Evolutionary conservation across 805 yeast genomes (phyloP), one percentile per base, ranked within the genome.

Genomic region (Danielozyma ontarioensis): DNA sequence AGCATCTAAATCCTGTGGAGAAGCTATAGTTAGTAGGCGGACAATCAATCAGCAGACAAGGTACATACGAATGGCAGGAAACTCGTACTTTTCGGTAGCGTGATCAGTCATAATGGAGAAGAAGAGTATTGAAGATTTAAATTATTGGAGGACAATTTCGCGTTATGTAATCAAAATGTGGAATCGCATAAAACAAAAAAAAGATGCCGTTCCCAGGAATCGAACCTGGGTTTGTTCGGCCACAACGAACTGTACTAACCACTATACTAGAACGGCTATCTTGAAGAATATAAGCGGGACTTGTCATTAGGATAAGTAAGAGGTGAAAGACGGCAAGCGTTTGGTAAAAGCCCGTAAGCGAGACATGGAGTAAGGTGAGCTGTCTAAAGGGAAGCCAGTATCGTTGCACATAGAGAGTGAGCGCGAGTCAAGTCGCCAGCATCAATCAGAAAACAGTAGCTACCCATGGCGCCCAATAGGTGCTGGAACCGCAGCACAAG

Each of bases 61-160:
- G 5, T 16, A 65, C 72, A 46, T 58, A 65, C 72, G 54, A 29
- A 62, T 55, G 37, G 62, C 64, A 17, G 73, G 73, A 29, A 65
- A 46, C 45, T 67, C 65, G 35, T 55, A 46, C 22, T 33, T 41
- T 17, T 35, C 37, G 25, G 51, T 13, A 13, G 13, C n/a, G 18
- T 27, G 17, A 18, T 16, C 17, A 18, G 29, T 27, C 13, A 14
- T 17, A 13, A 13, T 16, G 6, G 15, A 25, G 15, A 25, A 7
- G 6, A 12, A 12, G 7, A 17, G 13, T 13, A 25, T 25, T 17
- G 15, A 6, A 13, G 13, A 25, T 12, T 10, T 25, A 25, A 27
- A 16, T 13, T 13, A 13, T 17, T 18, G 15, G 17, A 27, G n/a
- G 5, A 10, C 15, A 12, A n/a, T 12, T 27, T 16, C 18, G 17